Percentiles rank a stretch among this genome's conserved stretches.
These are phyloP conservation scores for Globisporangium ultimum DNA, from an alignment of 352 stramenopile genomes.

Conservation along the genomic window DNA sequence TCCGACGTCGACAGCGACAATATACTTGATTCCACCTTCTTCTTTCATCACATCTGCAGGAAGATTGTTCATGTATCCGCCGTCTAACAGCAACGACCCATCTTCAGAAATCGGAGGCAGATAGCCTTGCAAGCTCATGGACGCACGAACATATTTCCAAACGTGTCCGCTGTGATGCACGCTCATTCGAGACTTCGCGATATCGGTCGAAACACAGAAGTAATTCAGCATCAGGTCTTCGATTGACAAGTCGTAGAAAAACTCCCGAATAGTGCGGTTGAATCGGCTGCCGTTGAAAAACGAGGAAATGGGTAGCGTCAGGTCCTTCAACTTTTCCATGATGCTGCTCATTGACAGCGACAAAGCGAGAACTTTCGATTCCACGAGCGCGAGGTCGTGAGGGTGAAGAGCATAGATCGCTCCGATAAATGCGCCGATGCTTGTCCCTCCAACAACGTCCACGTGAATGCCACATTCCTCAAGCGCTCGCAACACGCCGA, in stretches of 20 bases:
- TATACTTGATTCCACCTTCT: constrained; percentile 85
- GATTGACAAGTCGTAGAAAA: constrained; percentile 79
- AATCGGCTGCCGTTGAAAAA: constrained; percentile 89
- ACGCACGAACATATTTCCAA: constrained; percentile 91
- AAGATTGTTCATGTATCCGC: constrained; percentile 94
- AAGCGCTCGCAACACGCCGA: constrained; percentile 91
- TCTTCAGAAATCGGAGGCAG: constrained; percentile 88
- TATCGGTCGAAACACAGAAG: constrained; percentile 92
- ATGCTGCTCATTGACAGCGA: constrained; percentile 66
- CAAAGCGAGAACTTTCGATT: constrained; percentile 51
- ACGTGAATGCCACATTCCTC: constrained; percentile 91
- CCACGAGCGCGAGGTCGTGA: constrained; percentile 58
- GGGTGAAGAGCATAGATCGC: constrained; percentile 78
- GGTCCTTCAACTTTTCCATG: constrained; percentile 70
- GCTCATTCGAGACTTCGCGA: constrained; percentile 86
- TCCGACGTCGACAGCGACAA: constrained; percentile 89
- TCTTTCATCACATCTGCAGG: constrained; percentile 91
- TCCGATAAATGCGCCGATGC: constrained; percentile 84
- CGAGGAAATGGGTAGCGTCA: constrained; percentile 87
- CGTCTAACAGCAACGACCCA: constrained; percentile 85
- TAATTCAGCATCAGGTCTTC: constrained; percentile 92
- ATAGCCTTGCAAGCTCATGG: constrained; percentile 91
- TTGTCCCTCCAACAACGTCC: constrained; percentile 93
- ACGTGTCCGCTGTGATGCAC: constrained; percentile 82
- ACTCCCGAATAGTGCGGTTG: constrained; percentile 65